Base-by-base conservation (phyloP, 2,329 filamentous ascomycete species). In the Colletotrichum melonis region DNA sequence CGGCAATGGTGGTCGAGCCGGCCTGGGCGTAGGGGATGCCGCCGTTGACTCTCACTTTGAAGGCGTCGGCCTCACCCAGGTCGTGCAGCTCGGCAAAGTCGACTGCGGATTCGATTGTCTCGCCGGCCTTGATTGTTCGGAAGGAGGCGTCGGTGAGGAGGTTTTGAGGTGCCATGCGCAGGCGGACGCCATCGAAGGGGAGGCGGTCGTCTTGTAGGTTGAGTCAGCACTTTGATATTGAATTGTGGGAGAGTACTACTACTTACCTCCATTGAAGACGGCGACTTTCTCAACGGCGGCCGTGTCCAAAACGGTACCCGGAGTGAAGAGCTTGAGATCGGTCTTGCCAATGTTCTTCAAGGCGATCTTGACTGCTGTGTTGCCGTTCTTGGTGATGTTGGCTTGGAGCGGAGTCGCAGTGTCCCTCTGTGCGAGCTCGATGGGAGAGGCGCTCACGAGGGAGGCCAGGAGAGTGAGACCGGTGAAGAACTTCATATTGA, bases 71-170 rank as follows among this genome's bases (percentile, higher is more conserved):
- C 30, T 77, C 60, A 69, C 78, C 80, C 35, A 86, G 81, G 71
- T 88, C 85, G 79, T 90, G 87, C 14, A 87, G 82, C 78, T 88
- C 82, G 19, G 86, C 88, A 57, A 87, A 82, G 75, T 90, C 86
- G 67, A 89, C 87, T 55, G 82, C 84, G 49, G 85, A 79, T 75
- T 86, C 84, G 74, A 89, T 82, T 11, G 86, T 85, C 78, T 87
- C 80, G 64, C 83, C 82, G 9, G 81, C 79, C 14, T 78, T 80
- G 70, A 90, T 82, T 22, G 81, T 80, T 73, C 84, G 80, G 81
- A 89, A 89, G 64, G 85, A 82, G 3, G 84, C 84, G 49, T 84
- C 81, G 16, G 76, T 79, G 32, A 57, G 30, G 22, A 89, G 82
- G 42, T 82, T 79, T 4, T 76, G 77, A 12, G 83, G 85, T 67